Evolutionary conservation across 345 rosid species (phyloP).

Genomic region (Populus euphratica): DNA sequence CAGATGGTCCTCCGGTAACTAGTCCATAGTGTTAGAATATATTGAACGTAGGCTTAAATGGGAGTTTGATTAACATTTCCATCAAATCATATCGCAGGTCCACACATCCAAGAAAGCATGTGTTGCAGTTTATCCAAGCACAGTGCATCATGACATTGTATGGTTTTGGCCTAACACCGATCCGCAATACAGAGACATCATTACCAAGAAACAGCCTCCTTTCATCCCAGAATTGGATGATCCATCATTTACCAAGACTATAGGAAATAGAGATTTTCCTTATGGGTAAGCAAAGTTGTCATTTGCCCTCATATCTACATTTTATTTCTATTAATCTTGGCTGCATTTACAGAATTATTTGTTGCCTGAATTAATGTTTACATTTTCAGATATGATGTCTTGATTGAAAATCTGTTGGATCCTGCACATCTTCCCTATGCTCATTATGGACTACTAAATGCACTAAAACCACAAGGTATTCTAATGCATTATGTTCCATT

Average conservation of each 20-base stretch:
- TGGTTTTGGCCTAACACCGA: constrained; percentile 95
- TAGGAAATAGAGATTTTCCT: constrained; percentile 73
- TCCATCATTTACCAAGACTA: constrained; percentile 56
- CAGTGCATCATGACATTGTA: constrained; percentile 68
- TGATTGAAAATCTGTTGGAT: constrained; percentile 85
- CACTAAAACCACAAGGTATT: constrained; percentile 33
- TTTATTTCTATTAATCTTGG: no score
- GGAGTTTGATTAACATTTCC: no score
- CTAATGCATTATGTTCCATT: not conserved
- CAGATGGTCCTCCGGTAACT: constrained; percentile 47
- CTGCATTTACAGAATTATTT: no score
- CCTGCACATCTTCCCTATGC: constrained; percentile 96
- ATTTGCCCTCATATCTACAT: no score
- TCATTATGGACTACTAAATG: constrained; percentile 66
- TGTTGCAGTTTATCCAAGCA: constrained; percentile 66
- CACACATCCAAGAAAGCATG: constrained; percentile 74
- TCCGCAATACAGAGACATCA: constrained; percentile 62
- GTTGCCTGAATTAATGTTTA: not conserved
- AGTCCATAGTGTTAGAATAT: not conserved
- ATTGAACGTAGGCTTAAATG: not conserved
- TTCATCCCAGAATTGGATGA: constrained; percentile 70
- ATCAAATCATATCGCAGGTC: constrained; percentile 36
- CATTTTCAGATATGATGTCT: constrained; percentile 67
- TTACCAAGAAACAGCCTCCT: constrained; percentile 64
- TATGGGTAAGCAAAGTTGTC: constrained; percentile 50